These are phyloP conservation scores for Citeromyces siamensis DNA, from an alignment of 1,139 yeast species.

Conservation along the genomic window DNA sequence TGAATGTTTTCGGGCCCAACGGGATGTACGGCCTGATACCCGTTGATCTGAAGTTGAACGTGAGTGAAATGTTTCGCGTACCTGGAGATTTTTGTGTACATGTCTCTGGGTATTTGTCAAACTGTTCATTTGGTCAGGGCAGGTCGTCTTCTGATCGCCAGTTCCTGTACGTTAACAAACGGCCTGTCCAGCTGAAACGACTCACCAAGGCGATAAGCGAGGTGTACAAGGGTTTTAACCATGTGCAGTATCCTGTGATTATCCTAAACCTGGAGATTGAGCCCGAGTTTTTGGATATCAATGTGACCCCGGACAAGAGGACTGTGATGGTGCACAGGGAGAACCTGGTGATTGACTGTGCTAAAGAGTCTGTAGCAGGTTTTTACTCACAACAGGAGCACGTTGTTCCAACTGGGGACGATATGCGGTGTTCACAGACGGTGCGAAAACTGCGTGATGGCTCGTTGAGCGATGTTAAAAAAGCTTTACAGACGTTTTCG, in stretches of 20 bases:
- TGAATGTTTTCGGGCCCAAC: slow-evolving; percentile 58
- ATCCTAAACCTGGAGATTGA: slow-evolving; percentile 46
- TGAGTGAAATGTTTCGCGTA: slow-evolving; percentile 9
- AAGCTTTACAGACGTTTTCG: neutral
- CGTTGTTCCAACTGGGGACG: too few relatives aligned
- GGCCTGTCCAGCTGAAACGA: slow-evolving; percentile 58
- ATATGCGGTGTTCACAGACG: too few relatives aligned
- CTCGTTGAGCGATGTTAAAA: neutral
- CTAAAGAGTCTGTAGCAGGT: too few relatives aligned
- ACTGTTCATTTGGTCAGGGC: slow-evolving; percentile 68
- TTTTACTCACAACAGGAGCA: too few relatives aligned
- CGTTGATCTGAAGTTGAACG: slow-evolving; percentile 22
- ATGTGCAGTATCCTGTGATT: slow-evolving; percentile 64
- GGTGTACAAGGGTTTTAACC: slow-evolving; percentile 56
- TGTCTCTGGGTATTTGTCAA: slow-evolving; percentile 55
- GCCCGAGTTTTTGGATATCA: slow-evolving; percentile 53
- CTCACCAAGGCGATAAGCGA: slow-evolving; percentile 57
- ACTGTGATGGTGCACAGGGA: slow-evolving; percentile 63
- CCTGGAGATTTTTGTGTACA: slow-evolving; percentile 18
- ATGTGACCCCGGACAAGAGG: slow-evolving; percentile 86
- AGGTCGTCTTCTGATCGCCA: slow-evolving; percentile 67
- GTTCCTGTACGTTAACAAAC: slow-evolving; percentile 51
- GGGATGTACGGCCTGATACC: slow-evolving; percentile 45
- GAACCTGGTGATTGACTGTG: slow-evolving; percentile 32
- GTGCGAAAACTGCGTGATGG: neutral